Percentiles rank a stretch among this genome's conserved stretches.
Conservation (phyloP, 352 stramenopile species). For the Globisporangium cederbergense region DNA sequence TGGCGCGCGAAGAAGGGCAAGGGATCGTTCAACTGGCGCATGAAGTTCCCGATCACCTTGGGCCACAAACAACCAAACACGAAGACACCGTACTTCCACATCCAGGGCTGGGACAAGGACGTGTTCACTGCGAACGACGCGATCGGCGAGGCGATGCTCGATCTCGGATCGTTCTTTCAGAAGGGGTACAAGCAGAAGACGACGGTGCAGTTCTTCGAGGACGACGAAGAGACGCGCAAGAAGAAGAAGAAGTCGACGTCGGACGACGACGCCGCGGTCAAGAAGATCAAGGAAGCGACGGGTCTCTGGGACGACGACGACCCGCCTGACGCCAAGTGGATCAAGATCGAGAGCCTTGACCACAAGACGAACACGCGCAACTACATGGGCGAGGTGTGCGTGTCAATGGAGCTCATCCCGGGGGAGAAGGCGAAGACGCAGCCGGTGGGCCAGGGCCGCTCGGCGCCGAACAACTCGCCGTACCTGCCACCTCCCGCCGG, state of each 20-base stretch:
- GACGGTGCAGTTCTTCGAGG: slow-evolving; percentile 78
- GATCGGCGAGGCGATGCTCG: slow-evolving; percentile 85
- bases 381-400: slow-evolving; percentile 84
- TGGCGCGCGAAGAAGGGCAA: slow-evolving; percentile 93
- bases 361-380: slow-evolving; percentile 79
- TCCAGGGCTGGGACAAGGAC: slow-evolving; percentile 94
- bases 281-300: slow-evolving; percentile 81
- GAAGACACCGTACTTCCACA: slow-evolving; percentile 92
- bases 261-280: slow-evolving; percentile 72
- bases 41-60: slow-evolving; percentile 91
- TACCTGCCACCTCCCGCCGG: slow-evolving; percentile 89
- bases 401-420: slow-evolving; percentile 88
- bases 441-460: slow-evolving; percentile 77
- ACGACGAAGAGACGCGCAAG: slow-evolving; percentile 68
- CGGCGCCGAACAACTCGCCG: slow-evolving; percentile 90
- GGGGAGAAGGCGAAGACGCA: slow-evolving; percentile 80
- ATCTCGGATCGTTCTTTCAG: slow-evolving; percentile 71
- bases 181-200: slow-evolving; percentile 78
- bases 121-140: slow-evolving; percentile 90
- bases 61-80: slow-evolving; percentile 81
- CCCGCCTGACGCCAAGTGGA: slow-evolving; percentile 78
- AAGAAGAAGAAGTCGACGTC: slow-evolving; percentile 78
- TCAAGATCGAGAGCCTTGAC: slow-evolving; percentile 79
- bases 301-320: slow-evolving; percentile 84
- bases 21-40: slow-evolving; percentile 93